Conservation (phyloP, 129 eudicot species). For the Helianthus annuus region HanXRQr2.0-SUNRISE NC_035447.2:6568661-6569160, state of each 20-base stretch:
- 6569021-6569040: too few relatives aligned
- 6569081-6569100: too few relatives aligned
- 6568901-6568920: not conserved
- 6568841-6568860: not conserved
- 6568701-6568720: not conserved
- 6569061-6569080: too few relatives aligned
- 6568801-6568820: not conserved
- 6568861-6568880: not conserved
- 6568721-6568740: not conserved
- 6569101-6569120: too few relatives aligned
- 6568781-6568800: not conserved
- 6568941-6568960: not conserved
- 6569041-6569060: too few relatives aligned
- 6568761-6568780: not conserved
- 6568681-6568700: not conserved
- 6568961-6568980: not conserved
- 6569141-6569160: too few relatives aligned
- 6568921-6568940: not conserved
- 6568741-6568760: not conserved
- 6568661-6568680: not conserved
- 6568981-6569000: not conserved
- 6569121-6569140: too few relatives aligned
- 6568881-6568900: not conserved
- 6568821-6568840: too few relatives aligned
- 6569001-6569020: too few relatives aligned